Base-by-base conservation (phyloP, 441 rosid species). In the Isatis lusitanica region DNA sequence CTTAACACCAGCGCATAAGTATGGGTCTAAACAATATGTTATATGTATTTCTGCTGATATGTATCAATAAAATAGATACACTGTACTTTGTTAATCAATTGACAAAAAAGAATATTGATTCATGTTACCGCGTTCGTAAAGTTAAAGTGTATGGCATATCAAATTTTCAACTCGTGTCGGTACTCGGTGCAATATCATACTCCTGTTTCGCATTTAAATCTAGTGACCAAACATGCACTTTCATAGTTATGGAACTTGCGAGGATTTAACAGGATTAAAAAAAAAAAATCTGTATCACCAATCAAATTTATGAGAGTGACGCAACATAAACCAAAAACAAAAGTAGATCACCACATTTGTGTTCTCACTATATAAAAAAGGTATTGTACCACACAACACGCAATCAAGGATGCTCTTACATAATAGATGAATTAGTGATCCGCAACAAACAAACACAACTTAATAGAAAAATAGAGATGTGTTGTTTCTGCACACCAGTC, bases 401-500 rank as follows among this genome's bases (percentile, higher is more conserved):
- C 48, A 64, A 44, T 24, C 40, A 64, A 43, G 30, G 17, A 53
- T 18, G 18, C 16, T 52, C 21, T 62, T 62, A 65, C 71, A 73
- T 26, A 8, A 73, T 26, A 8, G n/a, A 64, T 35, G n/a, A 64
- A 16, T 7, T 36, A 46, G 38, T 72, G 21, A 73, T 17, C 31
- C 7, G 44, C 11, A 73, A 33, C 48, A 66, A 48, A 10, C 17
- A 21, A 55, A 63, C 72, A 58, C 53, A 48, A 30, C 18, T 46
- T 24, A 26, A 35, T 35, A 11, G 7, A 26, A 59, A 50, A 51
- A 7, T 5, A 58, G 16, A 46, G 50, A 67, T n/a, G 1, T 11
- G 50, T 60, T 67, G 73, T 51, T 65, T 65, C 64, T 66, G 63
- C 63, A 65, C 58, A 68, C 68, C 73, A 51, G 10, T 65, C 80